Base-by-base conservation (phyloP, 2,329 filamentous ascomycete species). In the Phialophora verrucosa region DNA sequence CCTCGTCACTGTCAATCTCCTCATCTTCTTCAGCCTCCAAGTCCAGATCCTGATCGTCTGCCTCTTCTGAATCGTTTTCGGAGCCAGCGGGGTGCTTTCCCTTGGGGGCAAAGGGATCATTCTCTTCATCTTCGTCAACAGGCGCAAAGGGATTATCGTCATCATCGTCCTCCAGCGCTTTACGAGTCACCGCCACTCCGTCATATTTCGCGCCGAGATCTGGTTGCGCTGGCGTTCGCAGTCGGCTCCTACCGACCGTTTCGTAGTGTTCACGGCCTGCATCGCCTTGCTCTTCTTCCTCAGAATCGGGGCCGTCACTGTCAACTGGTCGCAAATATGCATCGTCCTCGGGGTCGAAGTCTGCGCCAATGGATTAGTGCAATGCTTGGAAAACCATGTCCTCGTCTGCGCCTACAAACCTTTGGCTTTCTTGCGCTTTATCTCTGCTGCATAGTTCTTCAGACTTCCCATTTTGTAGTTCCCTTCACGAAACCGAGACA, bases 251-350 rank as follows among this genome's bases (percentile, higher is more conserved):
- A 84, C 89, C 90, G 35, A 97, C 91, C 60, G 85, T 79, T 51
- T 91, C 85, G 76, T 98, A 98, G 76, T 98, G 94, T 74, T 97
- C 94, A 35, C 93, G 90, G 23, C 90, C 92, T 11, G 84, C 83
- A 67, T 85, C 79, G 11, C 76, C 81, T 71, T 84, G 78, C 49
- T 72, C 77, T 64, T 79, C 79, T 25, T 78, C 79, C 4, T 69
- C 68, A 53, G 83, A 86, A 59, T 82, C 84, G 14, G 78, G 77
- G 51, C 77, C 83, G 51, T 81, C 82, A 55, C 85, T 86, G 63
- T 85, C 85, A 63, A 83, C 84, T n/a, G 83, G 83, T 68, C 79
- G 78, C 17, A 83, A 83, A 20, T 61, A 53, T 17, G 81, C 82
- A 68, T 88, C 86, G 71, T 87, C 87, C 81, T 96, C 92, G 0